Evolutionary conservation across 331 rosid species (phyloP).

Genomic region (Cydonia oblonga): DNA sequence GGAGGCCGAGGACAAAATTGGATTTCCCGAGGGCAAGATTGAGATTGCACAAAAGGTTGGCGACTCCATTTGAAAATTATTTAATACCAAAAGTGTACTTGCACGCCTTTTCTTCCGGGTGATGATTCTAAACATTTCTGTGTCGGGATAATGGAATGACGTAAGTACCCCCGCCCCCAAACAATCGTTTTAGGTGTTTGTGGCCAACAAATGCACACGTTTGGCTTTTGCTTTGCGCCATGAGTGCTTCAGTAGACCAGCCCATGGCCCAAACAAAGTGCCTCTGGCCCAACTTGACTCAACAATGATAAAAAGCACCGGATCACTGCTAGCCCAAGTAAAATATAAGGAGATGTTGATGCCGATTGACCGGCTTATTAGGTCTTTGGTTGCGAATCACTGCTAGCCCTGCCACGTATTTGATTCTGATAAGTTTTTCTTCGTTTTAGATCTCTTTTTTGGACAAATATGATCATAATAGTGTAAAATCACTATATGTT

Average conservation of each 20-base stretch:
- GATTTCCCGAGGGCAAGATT: conserved; percentile 16
- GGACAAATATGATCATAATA: not conserved
- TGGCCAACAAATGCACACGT: conserved; percentile 8
- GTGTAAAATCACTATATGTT: not conserved
- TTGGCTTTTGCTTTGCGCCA: not conserved
- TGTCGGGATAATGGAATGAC: not conserved
- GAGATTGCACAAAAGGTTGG: conserved; percentile 7
- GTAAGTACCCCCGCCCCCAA: not conserved
- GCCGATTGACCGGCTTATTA: no score
- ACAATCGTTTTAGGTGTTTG: not conserved
- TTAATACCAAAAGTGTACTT: not conserved
- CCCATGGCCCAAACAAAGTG: not conserved
- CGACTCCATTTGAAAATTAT: conserved; percentile 7
- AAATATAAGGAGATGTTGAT: no score
- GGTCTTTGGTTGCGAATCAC: not conserved
- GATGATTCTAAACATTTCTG: not conserved
- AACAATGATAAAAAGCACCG: not conserved
- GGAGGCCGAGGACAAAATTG: conserved; percentile 9
- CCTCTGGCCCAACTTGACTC: not conserved
- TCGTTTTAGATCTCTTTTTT: not conserved
- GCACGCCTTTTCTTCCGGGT: not conserved
- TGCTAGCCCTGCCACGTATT: not conserved
- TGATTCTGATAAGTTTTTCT: not conserved
- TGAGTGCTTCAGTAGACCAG: not conserved
- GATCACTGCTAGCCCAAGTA: no score